Evolutionary conservation across 106 monocot species (phyloP).

Genomic region (Platanthera guangdongensis): DNA sequence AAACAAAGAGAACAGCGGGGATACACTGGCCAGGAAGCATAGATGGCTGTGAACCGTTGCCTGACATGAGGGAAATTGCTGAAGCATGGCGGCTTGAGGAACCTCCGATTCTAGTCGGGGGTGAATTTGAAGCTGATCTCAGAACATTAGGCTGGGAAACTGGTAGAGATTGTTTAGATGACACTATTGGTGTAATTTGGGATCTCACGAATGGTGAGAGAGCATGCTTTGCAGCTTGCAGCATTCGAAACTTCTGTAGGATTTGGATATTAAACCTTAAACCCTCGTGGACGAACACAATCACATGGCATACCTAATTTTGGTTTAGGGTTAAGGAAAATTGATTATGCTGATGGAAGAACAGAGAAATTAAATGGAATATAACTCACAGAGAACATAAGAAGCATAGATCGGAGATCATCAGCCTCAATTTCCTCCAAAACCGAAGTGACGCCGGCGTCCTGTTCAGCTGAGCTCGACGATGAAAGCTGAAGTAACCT

Average conservation of each 20-base stretch:
- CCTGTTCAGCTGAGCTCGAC: background rate
- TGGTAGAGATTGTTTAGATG: slow-evolving; percentile 21
- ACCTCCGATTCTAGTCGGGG: slow-evolving; percentile 33
- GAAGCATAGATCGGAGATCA: slow-evolving; percentile 71
- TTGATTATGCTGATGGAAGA: background rate
- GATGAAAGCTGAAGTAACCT: slow-evolving; percentile 2
- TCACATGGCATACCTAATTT: slow-evolving; percentile 85
- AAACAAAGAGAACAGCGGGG: slow-evolving; percentile 84
- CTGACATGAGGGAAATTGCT: slow-evolving; percentile 47
- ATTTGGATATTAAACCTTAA: slow-evolving; percentile 55
- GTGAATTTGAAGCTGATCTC: slow-evolving; percentile 31
- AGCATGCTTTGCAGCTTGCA: slow-evolving; percentile 86
- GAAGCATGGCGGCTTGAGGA: slow-evolving; percentile 32
- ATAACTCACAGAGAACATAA: slow-evolving; percentile 86
- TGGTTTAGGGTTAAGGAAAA: background rate
- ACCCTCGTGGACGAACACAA: slow-evolving; percentile 83
- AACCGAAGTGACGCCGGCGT: slow-evolving; percentile 7
- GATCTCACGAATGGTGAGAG: slow-evolving; percentile 53
- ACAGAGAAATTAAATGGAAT: background rate
- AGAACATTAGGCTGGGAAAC: slow-evolving; percentile 16
- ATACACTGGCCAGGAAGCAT: slow-evolving; percentile 48
- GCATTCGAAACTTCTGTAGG: slow-evolving; percentile 68
- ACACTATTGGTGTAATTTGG: slow-evolving; percentile 18
- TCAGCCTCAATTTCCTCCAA: slow-evolving; percentile 49
- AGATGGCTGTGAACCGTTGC: slow-evolving; percentile 34